These are phyloP conservation scores for Microbotryum violaceum DNA, from an alignment of 1,284 basidiomycete species.

Conservation along the genomic window DNA sequence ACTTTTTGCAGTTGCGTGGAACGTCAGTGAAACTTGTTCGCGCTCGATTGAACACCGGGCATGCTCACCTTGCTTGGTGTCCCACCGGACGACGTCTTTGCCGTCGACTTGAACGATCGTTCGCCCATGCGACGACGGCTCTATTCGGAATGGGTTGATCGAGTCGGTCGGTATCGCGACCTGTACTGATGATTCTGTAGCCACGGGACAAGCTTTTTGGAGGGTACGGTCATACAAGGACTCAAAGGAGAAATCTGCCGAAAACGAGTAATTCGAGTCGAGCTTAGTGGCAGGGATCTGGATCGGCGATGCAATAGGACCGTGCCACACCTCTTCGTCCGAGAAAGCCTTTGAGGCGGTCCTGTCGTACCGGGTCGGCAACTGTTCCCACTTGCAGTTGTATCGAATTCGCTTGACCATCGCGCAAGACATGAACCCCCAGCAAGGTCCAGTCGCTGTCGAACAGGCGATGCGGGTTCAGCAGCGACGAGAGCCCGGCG, in stretches of 20 bases:
- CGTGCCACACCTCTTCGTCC: constrained; percentile 51
- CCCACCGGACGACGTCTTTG: constrained; percentile 14
- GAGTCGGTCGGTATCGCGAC: constrained; percentile 24
- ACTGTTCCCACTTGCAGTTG: constrained; percentile 73
- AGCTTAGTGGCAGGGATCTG: not conserved
- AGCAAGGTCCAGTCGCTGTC: constrained; percentile 83
- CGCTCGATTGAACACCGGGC: too few relatives aligned
- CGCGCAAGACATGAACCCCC: constrained; percentile 52
- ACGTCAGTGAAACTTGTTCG: too few relatives aligned
- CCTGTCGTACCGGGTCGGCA: constrained; percentile 62
- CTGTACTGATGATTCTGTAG: constrained; percentile 45
- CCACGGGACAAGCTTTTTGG: constrained; percentile 52
- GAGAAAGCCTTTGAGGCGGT: constrained; percentile 39
- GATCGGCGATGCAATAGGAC: too few relatives aligned
- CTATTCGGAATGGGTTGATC: constrained; percentile 18
- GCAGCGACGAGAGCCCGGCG: constrained; percentile 77
- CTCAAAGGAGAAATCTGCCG: constrained; percentile 67
- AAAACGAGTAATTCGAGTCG: constrained; percentile 2
- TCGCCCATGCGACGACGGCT: constrained; percentile 3
- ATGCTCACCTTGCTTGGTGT: constrained; percentile 8
- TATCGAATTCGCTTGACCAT: constrained; percentile 49
- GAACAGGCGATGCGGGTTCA: constrained; percentile 80
- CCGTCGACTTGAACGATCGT: not conserved
- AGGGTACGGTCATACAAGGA: constrained; percentile 64
- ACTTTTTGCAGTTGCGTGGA: not conserved